Evolutionary conservation across 2,329 filamentous ascomycete genomes (phyloP).

Genomic region (Phoma sp.): DNA sequence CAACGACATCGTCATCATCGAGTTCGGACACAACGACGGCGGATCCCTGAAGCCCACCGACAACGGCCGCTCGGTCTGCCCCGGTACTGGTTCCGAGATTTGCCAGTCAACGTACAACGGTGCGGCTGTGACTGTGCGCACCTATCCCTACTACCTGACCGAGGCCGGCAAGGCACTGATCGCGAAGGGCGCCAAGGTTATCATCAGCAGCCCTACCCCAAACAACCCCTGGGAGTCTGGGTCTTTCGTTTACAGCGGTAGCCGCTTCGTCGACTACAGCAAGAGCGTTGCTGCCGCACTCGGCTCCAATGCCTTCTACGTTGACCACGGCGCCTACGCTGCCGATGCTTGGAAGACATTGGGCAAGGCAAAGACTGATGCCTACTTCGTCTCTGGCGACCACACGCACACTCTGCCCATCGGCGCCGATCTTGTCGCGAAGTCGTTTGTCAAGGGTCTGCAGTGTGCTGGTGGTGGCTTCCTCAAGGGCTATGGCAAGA

Average conservation of each 20-base stretch:
- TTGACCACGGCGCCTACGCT: slow-evolving; percentile 68
- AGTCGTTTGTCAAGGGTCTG: slow-evolving; percentile 66
- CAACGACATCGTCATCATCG: slow-evolving; percentile 73
- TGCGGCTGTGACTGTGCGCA: slow-evolving; percentile 63
- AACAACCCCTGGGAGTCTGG: slow-evolving; percentile 70
- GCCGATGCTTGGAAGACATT: slow-evolving; percentile 61
- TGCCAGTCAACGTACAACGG: slow-evolving; percentile 63
- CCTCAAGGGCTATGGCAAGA: slow-evolving; percentile 51
- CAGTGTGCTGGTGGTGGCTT: slow-evolving; percentile 57
- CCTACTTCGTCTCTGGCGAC: slow-evolving; percentile 62
- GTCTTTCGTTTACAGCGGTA: slow-evolving; percentile 56
- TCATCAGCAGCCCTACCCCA: slow-evolving; percentile 66
- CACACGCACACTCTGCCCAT: slow-evolving; percentile 68
- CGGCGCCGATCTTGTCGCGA: slow-evolving; percentile 64
- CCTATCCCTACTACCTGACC: slow-evolving; percentile 66
- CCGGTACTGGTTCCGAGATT: slow-evolving; percentile 61
- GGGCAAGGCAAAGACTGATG: slow-evolving; percentile 60
- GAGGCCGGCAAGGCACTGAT: slow-evolving; percentile 63
- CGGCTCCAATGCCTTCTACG: slow-evolving; percentile 57
- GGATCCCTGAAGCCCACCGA: slow-evolving; percentile 62
- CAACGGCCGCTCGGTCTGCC: slow-evolving; percentile 68
- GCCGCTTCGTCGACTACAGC: slow-evolving; percentile 65
- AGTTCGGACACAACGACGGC: slow-evolving; percentile 77
- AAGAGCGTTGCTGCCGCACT: slow-evolving; percentile 55
- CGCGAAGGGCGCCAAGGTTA: slow-evolving; percentile 65